These are phyloP conservation scores for Salix purpurea DNA, from an alignment of 345 rosid genomes.

Conservation along the genomic window DNA sequence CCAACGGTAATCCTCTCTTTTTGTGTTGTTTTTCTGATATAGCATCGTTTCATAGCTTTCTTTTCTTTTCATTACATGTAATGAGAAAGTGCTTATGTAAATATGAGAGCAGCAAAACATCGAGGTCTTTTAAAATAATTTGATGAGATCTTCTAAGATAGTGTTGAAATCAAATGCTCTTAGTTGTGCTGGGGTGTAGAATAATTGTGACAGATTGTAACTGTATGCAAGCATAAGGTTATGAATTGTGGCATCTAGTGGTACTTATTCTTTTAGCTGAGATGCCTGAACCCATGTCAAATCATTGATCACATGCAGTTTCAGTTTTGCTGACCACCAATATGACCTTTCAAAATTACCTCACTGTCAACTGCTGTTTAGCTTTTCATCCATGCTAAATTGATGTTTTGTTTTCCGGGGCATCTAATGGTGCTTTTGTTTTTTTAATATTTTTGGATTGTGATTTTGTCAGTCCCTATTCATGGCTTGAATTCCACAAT, in stretches of 20 bases:
- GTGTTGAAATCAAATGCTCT: neutral
- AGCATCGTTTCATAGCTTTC: neutral
- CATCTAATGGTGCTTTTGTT: no score
- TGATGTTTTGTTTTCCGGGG: neutral
- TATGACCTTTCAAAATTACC: neutral
- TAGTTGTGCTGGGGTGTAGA: neutral
- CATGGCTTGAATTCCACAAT: no score
- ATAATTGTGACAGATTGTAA: neutral
- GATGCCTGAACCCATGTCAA: neutral
- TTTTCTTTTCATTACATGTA: neutral
- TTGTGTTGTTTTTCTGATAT: neutral
- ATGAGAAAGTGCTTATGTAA: neutral
- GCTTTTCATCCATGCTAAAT: neutral
- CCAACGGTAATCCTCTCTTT: constrained; percentile 54
- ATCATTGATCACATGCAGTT: neutral
- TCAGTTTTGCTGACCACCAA: neutral
- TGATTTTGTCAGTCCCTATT: no score
- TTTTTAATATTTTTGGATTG: no score
- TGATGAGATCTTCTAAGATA: neutral
- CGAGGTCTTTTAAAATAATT: neutral
- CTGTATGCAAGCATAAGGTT: neutral
- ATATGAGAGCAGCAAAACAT: neutral
- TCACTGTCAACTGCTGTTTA: neutral
- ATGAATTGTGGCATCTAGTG: neutral
- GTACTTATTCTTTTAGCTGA: neutral